These are phyloP conservation scores for Aspergillus arachidicola DNA, from an alignment of 2,329 filamentous ascomycete genomes.

Conservation along the genomic window DNA sequence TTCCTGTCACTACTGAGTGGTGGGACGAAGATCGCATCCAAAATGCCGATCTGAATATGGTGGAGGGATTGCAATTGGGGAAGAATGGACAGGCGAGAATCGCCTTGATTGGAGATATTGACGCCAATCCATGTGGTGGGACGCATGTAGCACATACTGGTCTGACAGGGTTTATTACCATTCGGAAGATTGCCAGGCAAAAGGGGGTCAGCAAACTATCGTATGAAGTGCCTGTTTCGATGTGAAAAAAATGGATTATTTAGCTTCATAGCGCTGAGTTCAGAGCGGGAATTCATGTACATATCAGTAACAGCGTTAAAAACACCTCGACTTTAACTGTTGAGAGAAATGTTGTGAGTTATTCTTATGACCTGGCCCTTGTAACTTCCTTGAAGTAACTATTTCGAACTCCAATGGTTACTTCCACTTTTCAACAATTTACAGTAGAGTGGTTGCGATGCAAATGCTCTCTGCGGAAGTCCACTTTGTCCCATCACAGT, in stretches of 20 bases:
- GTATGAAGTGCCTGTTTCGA: conserved; percentile 25
- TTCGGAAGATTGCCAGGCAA: conserved; percentile 33
- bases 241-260: neutral
- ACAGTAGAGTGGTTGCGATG: too few relatives aligned
- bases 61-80: conserved; percentile 19
- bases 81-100: conserved; percentile 26
- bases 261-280: neutral
- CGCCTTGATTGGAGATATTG: conserved; percentile 32
- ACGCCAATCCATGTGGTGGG: conserved; percentile 34
- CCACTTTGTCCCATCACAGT: too few relatives aligned
- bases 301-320: neutral
- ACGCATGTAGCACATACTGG: conserved; percentile 31
- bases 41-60: conserved; percentile 12
- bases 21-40: conserved; percentile 20
- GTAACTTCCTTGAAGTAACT: too few relatives aligned
- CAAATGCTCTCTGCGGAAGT: too few relatives aligned
- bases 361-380: too few relatives aligned
- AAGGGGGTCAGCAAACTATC: conserved; percentile 33
- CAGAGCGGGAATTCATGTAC: neutral
- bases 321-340: too few relatives aligned
- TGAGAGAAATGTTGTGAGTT: too few relatives aligned
- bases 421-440: too few relatives aligned
- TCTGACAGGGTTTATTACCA: conserved; percentile 25
- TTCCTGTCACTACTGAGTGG: conserved; percentile 29
- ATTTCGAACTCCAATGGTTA: too few relatives aligned